Evolutionary conservation across 805 yeast genomes (phyloP), one percentile per base, ranked within the genome.

Genomic region (Candida pseudofarinosa): DNA sequence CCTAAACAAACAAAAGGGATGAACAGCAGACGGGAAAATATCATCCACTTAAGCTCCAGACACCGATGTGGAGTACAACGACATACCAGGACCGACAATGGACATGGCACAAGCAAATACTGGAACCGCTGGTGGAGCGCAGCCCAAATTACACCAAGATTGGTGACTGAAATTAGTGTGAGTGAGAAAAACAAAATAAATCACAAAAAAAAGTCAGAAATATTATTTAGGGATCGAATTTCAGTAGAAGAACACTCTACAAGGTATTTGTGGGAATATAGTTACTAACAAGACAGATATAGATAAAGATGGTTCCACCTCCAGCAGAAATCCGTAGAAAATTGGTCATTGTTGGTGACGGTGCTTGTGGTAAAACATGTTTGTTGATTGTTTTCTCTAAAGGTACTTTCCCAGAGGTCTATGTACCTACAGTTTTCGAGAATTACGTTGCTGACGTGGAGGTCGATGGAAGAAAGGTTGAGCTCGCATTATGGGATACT

Each of bases 281-380:
- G 35, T 40, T 37, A 40, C 32, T 34, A 38, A 33, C 35, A 31
- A 44, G 2, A 13, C 35, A 37, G 32, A 37, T 39, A 40, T 34
- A 32, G 34, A 32, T 35, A 36, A 42, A 50, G 35, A 65, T 65
- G 71, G 69, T 57, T 53, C 73, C 74, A 52, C 72, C 77, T 58
- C 68, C 74, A 51, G 77, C 80, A 53, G 77, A 74, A 59, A 67
- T 74, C 55, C 72, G 88, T 76, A 82, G 85, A 72, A 88, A 88
- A 71, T 77, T 88, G 60, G 97, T 89, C 65, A 87, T 89, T 61
- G 96, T 88, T 44, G 97, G 97, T 67, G 97, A 88, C 67, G 97
- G 97, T 80, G 96, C 96, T 45, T 89, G 96, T 75, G 97, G 97
- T 73, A 88, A 88, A 63, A 89, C 97, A 5, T 89, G 96, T 79